Evolutionary conservation across 2,329 filamentous ascomycete genomes (phyloP), one percentile per base, ranked within the genome.

Genomic region (Phyllosticta capitalensis): DNA sequence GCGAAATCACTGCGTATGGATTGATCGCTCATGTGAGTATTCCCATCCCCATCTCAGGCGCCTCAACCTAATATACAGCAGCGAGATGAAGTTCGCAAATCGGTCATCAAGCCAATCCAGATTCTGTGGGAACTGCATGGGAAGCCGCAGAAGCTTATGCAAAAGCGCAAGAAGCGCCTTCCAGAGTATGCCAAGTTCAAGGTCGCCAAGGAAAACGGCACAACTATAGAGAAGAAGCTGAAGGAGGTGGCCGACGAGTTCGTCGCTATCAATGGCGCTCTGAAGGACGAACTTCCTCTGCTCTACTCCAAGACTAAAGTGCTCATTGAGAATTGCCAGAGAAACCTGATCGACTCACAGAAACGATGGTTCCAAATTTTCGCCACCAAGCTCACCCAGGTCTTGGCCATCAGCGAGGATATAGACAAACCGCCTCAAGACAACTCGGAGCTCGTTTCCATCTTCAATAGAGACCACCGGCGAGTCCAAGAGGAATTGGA

Each of bases 141-240:
- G 57, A 88, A 89, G 38, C 91, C 92, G 1, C 89, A 91, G 54
- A 83, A 91, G 61, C 87, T 94, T 3, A 96, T 97, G 84, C 89
- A 91, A 69, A 96, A 97, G 76, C 88, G 94, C 22, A 87, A 92
- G 66, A 97, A 97, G 77, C 87, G 90, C n/a, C 83, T 95, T 14
- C 77, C 92, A 17, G 91, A 96, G 69, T 97, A 89, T 72, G 90
- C 92, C 64, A 88, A 88, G 65, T 90, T 84, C 65, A 86, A 89
- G 67, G 83, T 88, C 65, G 80, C 92, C 61, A 87, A 88, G 68
- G 88, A 90, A 52, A 81, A 84, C 33, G 90, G 90, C 63, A 92
- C 95, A 72, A 95, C 90, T 66, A 80, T 90, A 12, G 92, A 97
- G 71, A 87, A 90, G 67, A 94, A 92, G 71, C 86, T 92, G 3